A percentile compares a stretch with the other conserved stretches of the same genome.
These are phyloP conservation scores for Spergularia azorica DNA, from an alignment of 179 eudicot genomes.

Conservation along the genomic window DNA sequence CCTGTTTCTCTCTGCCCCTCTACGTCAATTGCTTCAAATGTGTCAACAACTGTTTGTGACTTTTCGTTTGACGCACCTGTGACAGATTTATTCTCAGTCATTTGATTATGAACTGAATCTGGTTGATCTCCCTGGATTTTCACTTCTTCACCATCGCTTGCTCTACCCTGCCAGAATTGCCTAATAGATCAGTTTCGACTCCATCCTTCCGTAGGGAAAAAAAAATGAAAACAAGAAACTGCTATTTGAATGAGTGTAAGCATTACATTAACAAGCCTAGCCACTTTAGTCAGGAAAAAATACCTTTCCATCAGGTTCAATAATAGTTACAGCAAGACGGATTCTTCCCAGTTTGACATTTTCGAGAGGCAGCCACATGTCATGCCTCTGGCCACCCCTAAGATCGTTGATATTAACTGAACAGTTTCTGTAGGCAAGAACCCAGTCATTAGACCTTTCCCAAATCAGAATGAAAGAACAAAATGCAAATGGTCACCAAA, in stretches of 20 bases:
- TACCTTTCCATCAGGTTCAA: slow-evolving; percentile 61
- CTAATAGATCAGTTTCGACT: background rate
- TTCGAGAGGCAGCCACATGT: slow-evolving; percentile 81
- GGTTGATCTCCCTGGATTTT: slow-evolving; percentile 27
- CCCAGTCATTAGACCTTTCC: slow-evolving; percentile 4
- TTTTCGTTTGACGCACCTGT: slow-evolving; percentile 26
- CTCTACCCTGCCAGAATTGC: slow-evolving; percentile 43
- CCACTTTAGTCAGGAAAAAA: background rate
- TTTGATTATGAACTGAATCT: slow-evolving; percentile 29
- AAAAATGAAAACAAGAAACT: no score
- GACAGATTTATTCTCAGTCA: slow-evolving; percentile 24
- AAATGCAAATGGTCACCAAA: background rate
- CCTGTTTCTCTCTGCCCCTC: slow-evolving; percentile 81
- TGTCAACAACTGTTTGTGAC: slow-evolving; percentile 43
- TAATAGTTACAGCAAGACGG: slow-evolving; percentile 84
- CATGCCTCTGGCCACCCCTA: slow-evolving; percentile 86
- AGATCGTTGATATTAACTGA: slow-evolving; percentile 57
- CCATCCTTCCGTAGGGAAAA: background rate
- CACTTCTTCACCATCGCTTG: slow-evolving; percentile 31
- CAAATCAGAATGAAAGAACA: background rate
- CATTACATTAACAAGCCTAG: background rate
- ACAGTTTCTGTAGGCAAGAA: slow-evolving; percentile 60
- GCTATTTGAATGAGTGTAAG: no score
- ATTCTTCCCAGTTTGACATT: slow-evolving; percentile 78
- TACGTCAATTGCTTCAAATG: slow-evolving; percentile 66